Evolutionary conservation across 2,329 filamentous ascomycete genomes (phyloP).

Genomic region (Fusarium longipes): DNA sequence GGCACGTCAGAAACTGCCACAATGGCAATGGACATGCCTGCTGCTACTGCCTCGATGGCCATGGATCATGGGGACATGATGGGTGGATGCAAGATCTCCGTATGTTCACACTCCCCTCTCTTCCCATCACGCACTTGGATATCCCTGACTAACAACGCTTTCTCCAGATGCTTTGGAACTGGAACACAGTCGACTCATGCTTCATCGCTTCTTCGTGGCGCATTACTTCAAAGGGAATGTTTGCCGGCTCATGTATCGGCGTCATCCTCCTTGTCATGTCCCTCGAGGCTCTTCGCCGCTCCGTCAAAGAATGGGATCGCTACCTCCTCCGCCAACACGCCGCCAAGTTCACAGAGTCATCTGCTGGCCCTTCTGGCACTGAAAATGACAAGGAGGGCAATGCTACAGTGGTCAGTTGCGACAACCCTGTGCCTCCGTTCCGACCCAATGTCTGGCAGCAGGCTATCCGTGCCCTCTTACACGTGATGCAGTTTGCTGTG

Average conservation of each 20-base stretch:
- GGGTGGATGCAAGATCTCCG: conserved; percentile 54
- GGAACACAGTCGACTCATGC: conserved; percentile 75
- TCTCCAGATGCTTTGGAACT: conserved; percentile 81
- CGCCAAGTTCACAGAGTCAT: conserved; percentile 46
- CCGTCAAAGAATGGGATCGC: conserved; percentile 78
- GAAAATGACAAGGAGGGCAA: conserved; percentile 41
- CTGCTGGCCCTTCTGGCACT: conserved; percentile 18
- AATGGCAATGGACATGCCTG: conserved; percentile 40
- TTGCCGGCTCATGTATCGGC: conserved; percentile 83
- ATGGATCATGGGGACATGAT: conserved; percentile 30
- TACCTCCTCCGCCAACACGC: conserved; percentile 68
- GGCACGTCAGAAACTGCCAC: conserved; percentile 18
- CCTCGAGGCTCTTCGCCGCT: conserved; percentile 78
- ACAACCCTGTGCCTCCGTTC: conserved; percentile 51
- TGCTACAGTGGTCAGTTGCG: conserved; percentile 18
- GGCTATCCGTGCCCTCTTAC: conserved; percentile 71
- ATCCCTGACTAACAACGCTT: background rate
- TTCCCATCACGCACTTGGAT: background rate
- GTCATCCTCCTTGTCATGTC: conserved; percentile 77
- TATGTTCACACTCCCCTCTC: conserved; percentile 35
- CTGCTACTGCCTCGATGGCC: conserved; percentile 30
- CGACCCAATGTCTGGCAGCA: conserved; percentile 74
- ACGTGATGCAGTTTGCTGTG: conserved; percentile 77
- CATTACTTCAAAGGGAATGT: conserved; percentile 75
- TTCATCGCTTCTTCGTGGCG: conserved; percentile 79